Base-by-base conservation (phyloP, 257 asterid genomes). In the Lycium barbarum region DNA sequence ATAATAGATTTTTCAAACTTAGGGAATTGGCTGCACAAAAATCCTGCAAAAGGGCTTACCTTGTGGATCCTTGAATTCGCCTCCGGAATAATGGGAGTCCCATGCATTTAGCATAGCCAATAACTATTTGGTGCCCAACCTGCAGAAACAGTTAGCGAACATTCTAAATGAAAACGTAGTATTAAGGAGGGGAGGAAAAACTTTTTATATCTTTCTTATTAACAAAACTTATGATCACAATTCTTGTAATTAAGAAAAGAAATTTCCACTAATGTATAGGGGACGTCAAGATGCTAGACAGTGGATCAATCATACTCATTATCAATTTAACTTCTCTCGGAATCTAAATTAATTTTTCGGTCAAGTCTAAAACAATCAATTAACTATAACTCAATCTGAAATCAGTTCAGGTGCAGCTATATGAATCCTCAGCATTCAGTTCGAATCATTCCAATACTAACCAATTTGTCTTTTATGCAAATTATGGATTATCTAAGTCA, bases 61-160 rank as follows among this genome's bases (percentile, higher is more conserved):
- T 96, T 83, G 97, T 92, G 72, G 98, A 90, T 90, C 99, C 99
- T 86, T 84, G 94, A 87, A 96, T 96, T 78, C 98, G 93, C 88
- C 98, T 96, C 84, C 98, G 93, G 86, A 96, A 96, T 83, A 96
- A 87, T 13, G 99, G 99, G 72, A 94, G 84, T 80, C 98, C 98
- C 97, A 92, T 94, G 90, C 99, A 96, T 87, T 92, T 87, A 65
- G 99, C 94, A 87, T 94, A 96, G 90, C 97, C 84, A 83, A 91
- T 90, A 73, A 96, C 93, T 84, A 96, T 93, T 87, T 94, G 99
- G 89, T 96, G 99, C 71, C 99, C 99, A 71, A 93, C 99, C 99
- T 94, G 92, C 81, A 89, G 76, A 87, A 73, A 79, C 74, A 68
- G 83, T 65, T 57, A 76, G 36, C 33, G 17, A 81, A 20, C 68